phyloP scores from a whole-genome alignment of 495 filamentous ascomycete species.

The Neurospora pannonica region DNA sequence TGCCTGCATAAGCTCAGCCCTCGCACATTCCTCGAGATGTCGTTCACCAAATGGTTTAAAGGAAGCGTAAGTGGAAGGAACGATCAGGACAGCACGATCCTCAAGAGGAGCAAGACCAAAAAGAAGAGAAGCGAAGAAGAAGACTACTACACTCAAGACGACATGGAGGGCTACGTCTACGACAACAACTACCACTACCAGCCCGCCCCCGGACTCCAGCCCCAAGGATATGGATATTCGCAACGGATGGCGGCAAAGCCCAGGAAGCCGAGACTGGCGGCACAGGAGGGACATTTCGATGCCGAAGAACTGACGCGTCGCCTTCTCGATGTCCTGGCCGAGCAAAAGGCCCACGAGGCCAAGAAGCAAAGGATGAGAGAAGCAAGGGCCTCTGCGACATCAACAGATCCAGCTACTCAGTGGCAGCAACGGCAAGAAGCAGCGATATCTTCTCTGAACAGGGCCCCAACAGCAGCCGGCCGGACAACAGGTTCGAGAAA shows the following conservation, averaged over 20 bases:
- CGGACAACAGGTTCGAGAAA: conserved; percentile 3
- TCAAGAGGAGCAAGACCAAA: neutral
- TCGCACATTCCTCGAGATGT: neutral
- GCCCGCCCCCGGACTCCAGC: conserved; percentile 6
- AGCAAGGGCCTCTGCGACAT: neutral
- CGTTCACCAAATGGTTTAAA: neutral
- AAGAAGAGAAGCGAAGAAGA: neutral
- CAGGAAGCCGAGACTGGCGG: neutral
- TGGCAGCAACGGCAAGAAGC: neutral
- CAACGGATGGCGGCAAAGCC: conserved; percentile 7
- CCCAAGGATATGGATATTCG: conserved; percentile 14
- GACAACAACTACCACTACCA: conserved; percentile 30
- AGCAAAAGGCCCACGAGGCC: conserved; percentile 25
- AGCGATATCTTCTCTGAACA: neutral
- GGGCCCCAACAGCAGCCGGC: conserved; percentile 1
- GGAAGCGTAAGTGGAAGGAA: neutral
- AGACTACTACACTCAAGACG: neutral
- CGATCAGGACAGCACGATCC: neutral
- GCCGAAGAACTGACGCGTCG: conserved; percentile 40
- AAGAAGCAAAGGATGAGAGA: conserved; percentile 6
- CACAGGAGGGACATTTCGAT: conserved; percentile 35
- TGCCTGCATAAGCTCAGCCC: neutral
- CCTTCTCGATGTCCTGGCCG: conserved; percentile 34
- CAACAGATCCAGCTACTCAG: conserved; percentile 1
- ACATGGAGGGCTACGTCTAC: conserved; percentile 16